A percentile compares a stretch with the other conserved stretches of the same genome.
Evolutionary conservation across 148 eudicot species (phyloP).

Genomic region (Bassia scoparia): DNA sequence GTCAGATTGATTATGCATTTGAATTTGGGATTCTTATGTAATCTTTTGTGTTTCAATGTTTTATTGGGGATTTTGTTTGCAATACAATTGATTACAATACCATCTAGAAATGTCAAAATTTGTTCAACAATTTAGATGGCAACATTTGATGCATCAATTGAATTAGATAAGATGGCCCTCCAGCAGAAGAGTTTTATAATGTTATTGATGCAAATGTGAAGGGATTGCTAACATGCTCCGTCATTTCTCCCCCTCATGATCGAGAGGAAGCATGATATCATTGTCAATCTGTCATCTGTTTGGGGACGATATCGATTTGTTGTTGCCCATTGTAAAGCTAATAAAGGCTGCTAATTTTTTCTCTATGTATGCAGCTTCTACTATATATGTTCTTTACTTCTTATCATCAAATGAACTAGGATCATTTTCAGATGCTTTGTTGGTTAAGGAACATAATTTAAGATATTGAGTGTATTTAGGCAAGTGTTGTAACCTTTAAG

Average conservation of each 20-base stretch:
- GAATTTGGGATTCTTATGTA: too few species aligned
- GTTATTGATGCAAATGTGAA: conserved; percentile 89
- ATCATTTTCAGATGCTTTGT: background rate
- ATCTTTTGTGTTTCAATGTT: too few species aligned
- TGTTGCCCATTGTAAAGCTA: conserved; percentile 74
- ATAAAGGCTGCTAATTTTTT: background rate
- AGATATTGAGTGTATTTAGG: background rate
- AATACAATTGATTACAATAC: too few species aligned
- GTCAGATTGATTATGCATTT: too few species aligned
- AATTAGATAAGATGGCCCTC: too few species aligned
- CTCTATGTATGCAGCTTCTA: background rate
- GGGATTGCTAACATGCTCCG: conserved; percentile 75
- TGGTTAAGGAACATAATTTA: background rate
- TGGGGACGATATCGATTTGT: conserved; percentile 98
- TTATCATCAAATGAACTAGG: background rate
- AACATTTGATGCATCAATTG: too few species aligned
- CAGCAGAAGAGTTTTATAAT: conserved; percentile 80
- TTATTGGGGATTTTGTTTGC: too few species aligned
- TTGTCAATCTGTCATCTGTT: conserved; percentile 92
- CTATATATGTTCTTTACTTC: background rate
- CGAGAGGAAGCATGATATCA: conserved; percentile 77
- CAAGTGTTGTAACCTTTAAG: background rate
- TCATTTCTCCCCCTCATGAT: conserved; percentile 89
- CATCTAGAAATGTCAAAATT: too few species aligned
- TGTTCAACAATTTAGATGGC: too few species aligned